Percentiles rank a stretch among this genome's conserved stretches.
phyloP scores from a whole-genome alignment of 2,329 filamentous ascomycete genomes.

The Xylariomycetidae sp. region DNA sequence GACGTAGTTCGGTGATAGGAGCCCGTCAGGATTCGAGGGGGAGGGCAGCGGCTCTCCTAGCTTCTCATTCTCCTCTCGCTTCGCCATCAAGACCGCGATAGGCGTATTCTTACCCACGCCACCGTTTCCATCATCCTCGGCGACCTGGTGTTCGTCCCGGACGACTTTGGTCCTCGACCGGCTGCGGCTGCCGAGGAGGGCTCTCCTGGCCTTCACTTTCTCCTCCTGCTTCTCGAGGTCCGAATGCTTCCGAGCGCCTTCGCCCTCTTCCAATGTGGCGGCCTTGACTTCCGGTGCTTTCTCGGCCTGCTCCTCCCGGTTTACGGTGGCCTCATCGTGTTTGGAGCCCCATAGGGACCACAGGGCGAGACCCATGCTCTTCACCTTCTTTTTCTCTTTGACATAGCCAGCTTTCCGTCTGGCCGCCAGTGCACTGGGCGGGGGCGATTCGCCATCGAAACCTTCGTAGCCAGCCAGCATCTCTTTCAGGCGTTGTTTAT shows the following conservation, averaged over 20 bases:
- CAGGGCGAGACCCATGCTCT: conserved; percentile 65
- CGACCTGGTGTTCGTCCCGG: conserved; percentile 47
- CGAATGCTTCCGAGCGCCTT: conserved; percentile 36
- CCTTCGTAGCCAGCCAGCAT: conserved; percentile 66
- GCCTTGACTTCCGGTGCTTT: conserved; percentile 28
- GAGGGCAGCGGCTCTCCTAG: conserved; percentile 20
- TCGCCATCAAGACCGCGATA: conserved; percentile 38
- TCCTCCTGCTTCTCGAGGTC: conserved; percentile 37
- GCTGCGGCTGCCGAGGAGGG: conserved; percentile 26
- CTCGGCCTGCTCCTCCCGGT: conserved; percentile 50
- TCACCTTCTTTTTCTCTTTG: conserved; percentile 52
- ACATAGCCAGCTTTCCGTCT: conserved; percentile 49
- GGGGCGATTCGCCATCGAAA: conserved; percentile 71
- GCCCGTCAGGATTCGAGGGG: too few species aligned
- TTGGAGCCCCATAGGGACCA: conserved; percentile 89
- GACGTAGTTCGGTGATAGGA: conserved; percentile 37
- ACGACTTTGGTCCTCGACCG: conserved; percentile 43
- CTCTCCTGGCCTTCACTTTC: conserved; percentile 14
- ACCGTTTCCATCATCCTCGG: conserved; percentile 16
- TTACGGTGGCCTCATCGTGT: conserved; percentile 74
- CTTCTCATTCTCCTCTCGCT: conserved; percentile 35
- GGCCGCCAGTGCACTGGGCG: conserved; percentile 77
- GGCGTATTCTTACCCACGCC: conserved; percentile 34
- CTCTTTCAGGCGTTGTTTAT: conserved; percentile 69
- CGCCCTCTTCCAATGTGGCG: conserved; percentile 36